Evolutionary conservation across 768 basidiomycete species (phyloP).

Genomic region (Tricholoma furcatifolium): DNA sequence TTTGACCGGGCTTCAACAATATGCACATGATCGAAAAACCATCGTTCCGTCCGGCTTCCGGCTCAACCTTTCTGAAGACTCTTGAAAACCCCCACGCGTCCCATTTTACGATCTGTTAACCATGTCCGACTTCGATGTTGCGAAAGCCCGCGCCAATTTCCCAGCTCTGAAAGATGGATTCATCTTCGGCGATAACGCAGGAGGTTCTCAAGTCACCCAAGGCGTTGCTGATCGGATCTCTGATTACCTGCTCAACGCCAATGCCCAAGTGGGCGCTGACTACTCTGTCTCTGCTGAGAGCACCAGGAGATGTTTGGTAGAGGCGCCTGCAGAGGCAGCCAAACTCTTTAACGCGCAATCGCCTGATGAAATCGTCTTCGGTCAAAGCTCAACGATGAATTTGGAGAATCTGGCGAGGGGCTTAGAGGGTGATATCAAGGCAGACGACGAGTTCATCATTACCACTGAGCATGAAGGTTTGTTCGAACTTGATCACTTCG

Average conservation of each 20-base stretch:
- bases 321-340: conserved; percentile 50
- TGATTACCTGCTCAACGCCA: conserved; percentile 70
- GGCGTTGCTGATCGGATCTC: conserved; percentile 56
- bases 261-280: conserved; percentile 72
- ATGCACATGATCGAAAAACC: background rate
- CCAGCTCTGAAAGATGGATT: conserved; percentile 59
- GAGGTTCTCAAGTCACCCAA: conserved; percentile 63
- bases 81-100: background rate
- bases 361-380: conserved; percentile 64
- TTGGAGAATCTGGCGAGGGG: conserved; percentile 68
- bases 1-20: background rate
- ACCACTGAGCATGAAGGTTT: conserved; percentile 79
- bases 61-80: background rate
- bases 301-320: conserved; percentile 45
- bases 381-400: conserved; percentile 64
- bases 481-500: background rate
- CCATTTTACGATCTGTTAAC: background rate
- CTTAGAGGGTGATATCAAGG: conserved; percentile 50
- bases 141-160: conserved; percentile 56
- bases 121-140: conserved; percentile 41
- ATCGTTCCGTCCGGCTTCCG: background rate
- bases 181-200: conserved; percentile 76
- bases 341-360: conserved; percentile 66
- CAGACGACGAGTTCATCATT: conserved; percentile 75
- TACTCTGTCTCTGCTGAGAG: conserved; percentile 58